Evolutionary conservation across 768 basidiomycete genomes (phyloP).

Genomic region (Cystofilobasidium ferigula): DNA sequence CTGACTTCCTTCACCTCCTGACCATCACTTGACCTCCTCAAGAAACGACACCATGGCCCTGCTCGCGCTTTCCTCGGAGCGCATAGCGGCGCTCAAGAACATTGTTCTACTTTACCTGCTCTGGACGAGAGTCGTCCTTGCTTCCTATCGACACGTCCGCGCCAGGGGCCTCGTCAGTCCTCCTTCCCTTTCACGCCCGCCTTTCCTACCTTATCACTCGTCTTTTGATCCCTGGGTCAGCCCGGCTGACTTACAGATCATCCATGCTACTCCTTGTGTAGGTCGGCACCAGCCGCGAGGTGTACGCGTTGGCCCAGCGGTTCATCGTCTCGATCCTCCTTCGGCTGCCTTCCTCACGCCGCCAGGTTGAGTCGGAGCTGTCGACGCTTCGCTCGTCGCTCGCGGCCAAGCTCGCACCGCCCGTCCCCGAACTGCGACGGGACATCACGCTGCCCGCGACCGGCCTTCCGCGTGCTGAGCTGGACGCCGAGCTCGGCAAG

Average conservation of each 20-base stretch:
- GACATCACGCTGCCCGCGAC: constrained; percentile 56
- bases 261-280: neutral
- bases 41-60: neutral
- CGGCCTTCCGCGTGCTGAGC: constrained; percentile 61
- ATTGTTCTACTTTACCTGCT: constrained; percentile 45
- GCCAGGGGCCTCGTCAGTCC: constrained; percentile 47
- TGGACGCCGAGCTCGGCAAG: constrained; percentile 61
- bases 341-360: constrained; percentile 51
- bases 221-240: no score
- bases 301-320: constrained; percentile 46
- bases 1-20: no score
- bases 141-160: constrained; percentile 52
- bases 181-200: neutral
- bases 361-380: constrained; percentile 55
- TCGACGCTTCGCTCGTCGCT: constrained; percentile 54
- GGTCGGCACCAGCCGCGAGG: constrained; percentile 44
- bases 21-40: no score
- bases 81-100: constrained; percentile 38
- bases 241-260: no score
- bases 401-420: constrained; percentile 56
- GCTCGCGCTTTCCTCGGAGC: neutral
- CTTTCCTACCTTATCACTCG: neutral
- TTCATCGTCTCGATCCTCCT: constrained; percentile 48
- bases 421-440: constrained; percentile 52
- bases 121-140: constrained; percentile 35